These are phyloP conservation scores for Capronia epimyces DNA, from an alignment of 2,329 filamentous ascomycete genomes.

Conservation along the genomic window DNA sequence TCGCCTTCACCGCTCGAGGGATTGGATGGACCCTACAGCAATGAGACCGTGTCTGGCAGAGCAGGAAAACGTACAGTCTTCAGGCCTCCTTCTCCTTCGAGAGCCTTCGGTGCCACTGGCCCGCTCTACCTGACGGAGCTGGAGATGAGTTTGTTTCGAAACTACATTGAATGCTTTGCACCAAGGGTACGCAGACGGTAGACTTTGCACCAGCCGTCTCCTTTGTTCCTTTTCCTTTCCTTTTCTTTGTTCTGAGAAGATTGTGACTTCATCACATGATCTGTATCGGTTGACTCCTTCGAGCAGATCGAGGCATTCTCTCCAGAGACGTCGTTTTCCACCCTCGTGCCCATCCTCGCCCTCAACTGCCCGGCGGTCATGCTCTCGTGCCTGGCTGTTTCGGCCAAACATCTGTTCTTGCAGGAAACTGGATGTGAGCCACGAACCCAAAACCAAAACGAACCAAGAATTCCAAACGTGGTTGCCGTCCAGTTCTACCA, in stretches of 20 bases:
- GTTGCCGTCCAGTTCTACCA: background rate
- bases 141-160: constrained; percentile 2
- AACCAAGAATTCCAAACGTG: background rate
- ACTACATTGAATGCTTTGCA: constrained; percentile 2
- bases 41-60: too few relatives aligned
- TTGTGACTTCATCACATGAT: too few relatives aligned
- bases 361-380: constrained; percentile 2
- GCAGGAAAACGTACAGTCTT: too few relatives aligned
- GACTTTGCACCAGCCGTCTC: background rate
- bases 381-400: constrained; percentile 3
- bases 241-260: too few relatives aligned
- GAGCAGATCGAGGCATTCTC: constrained; percentile 7
- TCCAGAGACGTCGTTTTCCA: constrained; percentile 1
- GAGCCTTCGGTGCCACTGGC: background rate
- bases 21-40: background rate
- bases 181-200: background rate
- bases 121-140: constrained; percentile 1
- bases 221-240: too few relatives aligned
- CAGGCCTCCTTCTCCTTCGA: background rate
- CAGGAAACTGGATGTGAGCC: background rate
- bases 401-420: background rate
- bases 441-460: too few relatives aligned
- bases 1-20: background rate
- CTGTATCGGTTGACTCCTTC: background rate
- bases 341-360: constrained; percentile 1